Base-by-base conservation (phyloP, 2,329 filamentous ascomycete genomes). In the Graphium sp. region DNA sequence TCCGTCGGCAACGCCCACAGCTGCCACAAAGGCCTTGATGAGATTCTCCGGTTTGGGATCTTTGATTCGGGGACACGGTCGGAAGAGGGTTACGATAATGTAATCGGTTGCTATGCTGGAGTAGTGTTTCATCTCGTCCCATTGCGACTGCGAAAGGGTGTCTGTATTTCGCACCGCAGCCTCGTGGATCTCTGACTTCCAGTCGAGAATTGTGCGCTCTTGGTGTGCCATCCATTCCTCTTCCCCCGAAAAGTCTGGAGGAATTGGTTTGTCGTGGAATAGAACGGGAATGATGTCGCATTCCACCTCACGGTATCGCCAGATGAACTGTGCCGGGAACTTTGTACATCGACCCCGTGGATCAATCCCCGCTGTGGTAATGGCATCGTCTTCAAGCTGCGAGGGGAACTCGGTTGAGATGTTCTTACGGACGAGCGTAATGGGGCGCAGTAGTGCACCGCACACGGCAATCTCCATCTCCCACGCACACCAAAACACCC, bases 111-210 rank as follows among this genome's bases (percentile, higher is more conserved):
- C 28, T 11, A 30, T 30, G 28, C 19, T 22, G 10, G 28, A 12
- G 17, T 18, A 30, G 7, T 24, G 15, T n/a, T 7, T 18, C 22
- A 30, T 30, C 22, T 30, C 28, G 6, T 30, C 28, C 28, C 28
- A 30, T 13, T 14, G 22, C 3, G 15, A 14, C 14, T 24, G 13
- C 4, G 9, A 12, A 5, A 5, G 21, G 11, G 28, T 14, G 12
- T 30, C 28, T 5, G 12, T 24, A n/a, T 30, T 25, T 6, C 12
- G 11, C 5, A 14, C 12, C 4, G 19, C 20, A 6, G 17, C 6
- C 7, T 25, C 5, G 15, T 30, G 16, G 12, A 30, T 21, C n/a
- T 30, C 28, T 5, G 14, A 5, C 6, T 25, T 12, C 28, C 28
- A 30, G 15, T 10, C 12, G 5, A 14, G 15, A 15, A 30, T 30